Conservation (phyloP, 805 yeast species). For the Schwanniomyces occidentalis region DNA sequence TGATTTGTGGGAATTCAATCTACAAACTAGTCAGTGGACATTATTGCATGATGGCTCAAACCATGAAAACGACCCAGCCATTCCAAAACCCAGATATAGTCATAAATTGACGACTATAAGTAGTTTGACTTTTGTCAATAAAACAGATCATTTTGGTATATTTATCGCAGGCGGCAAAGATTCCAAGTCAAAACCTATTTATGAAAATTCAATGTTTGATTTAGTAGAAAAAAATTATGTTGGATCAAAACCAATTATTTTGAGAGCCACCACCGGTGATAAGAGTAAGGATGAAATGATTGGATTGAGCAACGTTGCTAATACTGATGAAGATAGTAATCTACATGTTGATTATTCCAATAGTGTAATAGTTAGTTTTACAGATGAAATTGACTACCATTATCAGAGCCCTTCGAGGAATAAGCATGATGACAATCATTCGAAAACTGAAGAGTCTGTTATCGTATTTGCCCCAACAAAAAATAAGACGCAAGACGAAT, state of each 20-base stretch:
- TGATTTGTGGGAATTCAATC: conserved; percentile 70
- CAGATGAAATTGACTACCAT: conserved; percentile 4
- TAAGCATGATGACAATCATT: background rate
- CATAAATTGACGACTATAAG: conserved; percentile 50
- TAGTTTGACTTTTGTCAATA: conserved; percentile 36
- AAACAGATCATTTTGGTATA: conserved; percentile 47
- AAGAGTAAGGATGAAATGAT: conserved; percentile 13
- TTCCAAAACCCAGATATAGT: conserved; percentile 47
- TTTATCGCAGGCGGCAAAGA: conserved; percentile 57
- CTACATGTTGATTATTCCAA: conserved; percentile 32
- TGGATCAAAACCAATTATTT: conserved; percentile 15
- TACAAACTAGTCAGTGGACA: conserved; percentile 54
- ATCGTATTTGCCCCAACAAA: conserved; percentile 36
- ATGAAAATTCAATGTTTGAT: conserved; percentile 45
- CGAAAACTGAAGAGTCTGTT: conserved; percentile 25
- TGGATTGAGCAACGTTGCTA: conserved; percentile 13
- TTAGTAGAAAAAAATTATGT: conserved; percentile 40
- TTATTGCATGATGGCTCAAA: conserved; percentile 44
- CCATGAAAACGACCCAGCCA: conserved; percentile 15
- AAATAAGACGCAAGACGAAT: conserved; percentile 9
- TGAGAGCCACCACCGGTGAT: conserved; percentile 13
- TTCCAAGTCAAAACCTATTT: conserved; percentile 28
- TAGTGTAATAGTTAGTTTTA: conserved; percentile 33
- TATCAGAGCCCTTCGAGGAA: background rate
- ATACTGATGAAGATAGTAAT: conserved; percentile 16